Conservation (phyloP, 805 yeast genomes). For the Metschnikowia gelsemii region DNA sequence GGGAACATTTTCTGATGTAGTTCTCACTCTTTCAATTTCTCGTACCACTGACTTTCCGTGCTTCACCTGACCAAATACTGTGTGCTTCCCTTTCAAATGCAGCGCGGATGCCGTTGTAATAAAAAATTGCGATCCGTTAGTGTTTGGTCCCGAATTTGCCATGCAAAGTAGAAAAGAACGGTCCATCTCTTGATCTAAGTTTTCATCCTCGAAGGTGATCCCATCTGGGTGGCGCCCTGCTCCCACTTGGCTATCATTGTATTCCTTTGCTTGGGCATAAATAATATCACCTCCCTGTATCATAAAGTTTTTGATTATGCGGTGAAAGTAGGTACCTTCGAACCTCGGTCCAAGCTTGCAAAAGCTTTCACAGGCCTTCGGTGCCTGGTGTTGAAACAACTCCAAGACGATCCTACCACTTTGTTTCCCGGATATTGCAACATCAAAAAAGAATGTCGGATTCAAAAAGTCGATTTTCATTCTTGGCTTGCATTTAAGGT, state of each 20-base stretch:
- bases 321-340: conserved; percentile 52
- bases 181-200: conserved; percentile 43
- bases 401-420: conserved; percentile 65
- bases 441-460: conserved; percentile 49
- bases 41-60: conserved; percentile 70
- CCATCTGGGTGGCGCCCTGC: conserved; percentile 29
- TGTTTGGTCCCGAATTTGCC: conserved; percentile 56
- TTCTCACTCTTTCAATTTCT: conserved; percentile 53
- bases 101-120: conserved; percentile 68
- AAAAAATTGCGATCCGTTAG: conserved; percentile 69
- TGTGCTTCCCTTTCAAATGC: conserved; percentile 73
- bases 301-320: conserved; percentile 67
- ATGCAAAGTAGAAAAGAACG: conserved; percentile 55
- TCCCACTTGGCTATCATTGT: conserved; percentile 33
- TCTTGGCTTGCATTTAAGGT: not conserved
- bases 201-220: conserved; percentile 55
- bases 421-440: conserved; percentile 40
- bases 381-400: conserved; percentile 51
- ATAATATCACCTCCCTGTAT: conserved; percentile 65
- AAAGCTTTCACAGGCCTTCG: conserved; percentile 55
- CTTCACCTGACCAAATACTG: conserved; percentile 71
- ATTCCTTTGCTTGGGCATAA: conserved; percentile 34
- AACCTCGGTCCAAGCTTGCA: conserved; percentile 38
- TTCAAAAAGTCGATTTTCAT: conserved; percentile 35
- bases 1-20: conserved; percentile 44